These are phyloP conservation scores for Cryptococcus sp. DNA, from an alignment of 1,284 basidiomycete species.

Conservation along the genomic window DNA sequence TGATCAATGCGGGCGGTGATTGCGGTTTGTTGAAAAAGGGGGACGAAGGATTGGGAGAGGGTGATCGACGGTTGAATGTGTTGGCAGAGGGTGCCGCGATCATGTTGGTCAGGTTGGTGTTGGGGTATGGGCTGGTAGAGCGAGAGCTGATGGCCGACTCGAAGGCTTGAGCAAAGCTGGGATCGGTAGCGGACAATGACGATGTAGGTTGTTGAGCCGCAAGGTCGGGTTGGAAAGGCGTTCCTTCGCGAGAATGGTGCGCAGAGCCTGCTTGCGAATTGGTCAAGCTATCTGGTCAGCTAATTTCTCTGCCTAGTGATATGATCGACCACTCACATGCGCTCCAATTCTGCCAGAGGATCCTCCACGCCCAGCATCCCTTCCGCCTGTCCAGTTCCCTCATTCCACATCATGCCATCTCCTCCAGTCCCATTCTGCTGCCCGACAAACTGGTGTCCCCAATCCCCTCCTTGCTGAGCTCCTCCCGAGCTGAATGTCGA, in stretches of 20 bases:
- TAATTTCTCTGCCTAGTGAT: background rate
- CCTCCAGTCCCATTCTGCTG: background rate
- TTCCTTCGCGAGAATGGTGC: conserved; percentile 8
- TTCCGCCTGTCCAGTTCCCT: conserved; percentile 6
- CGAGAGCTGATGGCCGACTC: conserved; percentile 5
- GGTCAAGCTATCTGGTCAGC: background rate
- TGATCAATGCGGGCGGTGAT: conserved; percentile 44
- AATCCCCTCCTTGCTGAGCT: conserved; percentile 7
- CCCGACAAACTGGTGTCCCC: conserved; percentile 6
- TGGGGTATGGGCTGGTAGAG: conserved; percentile 2
- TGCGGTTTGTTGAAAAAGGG: conserved; percentile 42
- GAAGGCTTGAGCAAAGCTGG: background rate
- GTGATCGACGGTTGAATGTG: conserved; percentile 12
- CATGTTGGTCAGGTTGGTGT: background rate
- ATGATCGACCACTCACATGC: conserved; percentile 27
- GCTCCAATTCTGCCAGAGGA: conserved; percentile 29
- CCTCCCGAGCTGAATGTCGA: conserved; percentile 1
- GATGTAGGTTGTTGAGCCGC: conserved; percentile 1
- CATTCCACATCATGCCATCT: background rate
- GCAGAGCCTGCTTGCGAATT: conserved; percentile 1
- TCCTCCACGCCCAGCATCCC: conserved; percentile 17
- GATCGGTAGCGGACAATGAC: background rate
- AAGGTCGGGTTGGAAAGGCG: conserved; percentile 7
- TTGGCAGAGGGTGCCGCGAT: conserved; percentile 16
- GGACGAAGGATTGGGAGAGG: conserved; percentile 21